phyloP scores from a whole-genome alignment of 78 protist genomes.

The Polysphondylium violaceum region DNA sequence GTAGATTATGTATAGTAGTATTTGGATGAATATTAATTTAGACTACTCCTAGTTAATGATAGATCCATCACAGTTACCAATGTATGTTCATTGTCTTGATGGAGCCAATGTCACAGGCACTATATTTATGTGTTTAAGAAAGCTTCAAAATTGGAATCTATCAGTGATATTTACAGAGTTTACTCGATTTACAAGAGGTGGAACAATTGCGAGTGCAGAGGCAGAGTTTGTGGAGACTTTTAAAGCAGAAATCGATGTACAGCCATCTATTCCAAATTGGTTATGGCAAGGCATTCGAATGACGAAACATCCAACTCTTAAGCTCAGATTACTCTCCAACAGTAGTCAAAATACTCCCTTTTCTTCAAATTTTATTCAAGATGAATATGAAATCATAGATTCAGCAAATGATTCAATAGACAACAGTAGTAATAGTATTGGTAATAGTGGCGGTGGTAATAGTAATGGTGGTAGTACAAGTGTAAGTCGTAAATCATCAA shows the following conservation, averaged over 20 bases:
- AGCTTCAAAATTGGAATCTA: conserved; percentile 80
- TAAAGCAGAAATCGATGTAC: conserved; percentile 73
- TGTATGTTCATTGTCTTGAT: conserved; percentile 80
- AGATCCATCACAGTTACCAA: conserved; percentile 67
- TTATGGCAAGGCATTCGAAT: conserved; percentile 81
- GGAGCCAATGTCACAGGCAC: conserved; percentile 83
- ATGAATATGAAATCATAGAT: too few relatives aligned
- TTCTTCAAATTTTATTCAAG: too few relatives aligned
- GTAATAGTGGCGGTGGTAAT: too few relatives aligned
- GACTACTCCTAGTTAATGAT: conserved; percentile 79
- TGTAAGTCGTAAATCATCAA: too few relatives aligned
- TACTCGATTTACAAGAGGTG: conserved; percentile 79
- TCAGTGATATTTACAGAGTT: conserved; percentile 78
- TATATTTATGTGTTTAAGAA: conserved; percentile 79
- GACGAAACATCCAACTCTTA: conserved; percentile 71
- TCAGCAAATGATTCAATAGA: too few relatives aligned
- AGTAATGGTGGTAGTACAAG: too few relatives aligned
- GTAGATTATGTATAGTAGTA: too few relatives aligned
- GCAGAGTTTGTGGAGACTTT: conserved; percentile 82
- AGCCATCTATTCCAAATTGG: conserved; percentile 60
- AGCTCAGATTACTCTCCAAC: conserved; percentile 20
- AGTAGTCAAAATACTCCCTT: not conserved
- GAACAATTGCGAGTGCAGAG: conserved; percentile 50
- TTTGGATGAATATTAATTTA: too few relatives aligned
- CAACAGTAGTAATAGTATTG: too few relatives aligned